Evolutionary conservation across 257 asterid genomes (phyloP).

Genomic region (Scutellaria barbata): DNA sequence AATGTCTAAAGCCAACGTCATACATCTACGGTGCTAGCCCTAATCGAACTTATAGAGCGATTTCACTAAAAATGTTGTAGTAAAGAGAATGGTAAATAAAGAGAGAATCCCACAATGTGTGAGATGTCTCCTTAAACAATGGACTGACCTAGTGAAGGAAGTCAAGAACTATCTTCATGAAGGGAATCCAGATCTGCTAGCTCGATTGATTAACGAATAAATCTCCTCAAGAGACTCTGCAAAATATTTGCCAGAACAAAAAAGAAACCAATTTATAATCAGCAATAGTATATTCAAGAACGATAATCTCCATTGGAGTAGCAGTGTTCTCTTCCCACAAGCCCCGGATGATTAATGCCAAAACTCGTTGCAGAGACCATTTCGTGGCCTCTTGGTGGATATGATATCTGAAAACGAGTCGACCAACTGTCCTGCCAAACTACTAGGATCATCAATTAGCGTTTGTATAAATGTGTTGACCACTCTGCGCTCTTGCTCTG

Average conservation of each 20-base stretch:
- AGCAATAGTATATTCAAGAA: slow-evolving; percentile 39
- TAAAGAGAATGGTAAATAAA: slow-evolving; percentile 34
- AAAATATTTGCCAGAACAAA: slow-evolving; percentile 43
- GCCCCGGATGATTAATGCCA: slow-evolving; percentile 41
- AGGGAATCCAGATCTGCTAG: slow-evolving; percentile 36
- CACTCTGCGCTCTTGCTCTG: slow-evolving; percentile 91
- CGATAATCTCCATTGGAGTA: slow-evolving; percentile 29
- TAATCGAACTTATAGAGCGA: slow-evolving; percentile 30
- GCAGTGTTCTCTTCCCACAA: slow-evolving; percentile 25
- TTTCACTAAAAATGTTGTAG: slow-evolving; percentile 31
- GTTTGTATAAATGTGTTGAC: slow-evolving; percentile 86
- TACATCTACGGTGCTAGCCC: slow-evolving; percentile 30
- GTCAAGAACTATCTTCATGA: slow-evolving; percentile 41
- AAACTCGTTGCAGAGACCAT: slow-evolving; percentile 54
- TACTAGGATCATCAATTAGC: slow-evolving; percentile 72
- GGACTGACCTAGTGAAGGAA: slow-evolving; percentile 47
- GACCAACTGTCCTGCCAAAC: slow-evolving; percentile 80
- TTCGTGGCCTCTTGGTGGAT: slow-evolving; percentile 51
- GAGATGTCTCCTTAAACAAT: slow-evolving; percentile 46
- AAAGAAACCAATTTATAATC: slow-evolving; percentile 30
- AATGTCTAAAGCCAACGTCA: slow-evolving; percentile 27
- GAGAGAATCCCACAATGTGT: slow-evolving; percentile 49
- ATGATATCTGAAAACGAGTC: slow-evolving; percentile 61
- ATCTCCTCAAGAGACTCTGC: slow-evolving; percentile 40
- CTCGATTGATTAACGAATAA: slow-evolving; percentile 37